phyloP scores from a whole-genome alignment of 441 rosid species.

The Populus hybrid region DNA sequence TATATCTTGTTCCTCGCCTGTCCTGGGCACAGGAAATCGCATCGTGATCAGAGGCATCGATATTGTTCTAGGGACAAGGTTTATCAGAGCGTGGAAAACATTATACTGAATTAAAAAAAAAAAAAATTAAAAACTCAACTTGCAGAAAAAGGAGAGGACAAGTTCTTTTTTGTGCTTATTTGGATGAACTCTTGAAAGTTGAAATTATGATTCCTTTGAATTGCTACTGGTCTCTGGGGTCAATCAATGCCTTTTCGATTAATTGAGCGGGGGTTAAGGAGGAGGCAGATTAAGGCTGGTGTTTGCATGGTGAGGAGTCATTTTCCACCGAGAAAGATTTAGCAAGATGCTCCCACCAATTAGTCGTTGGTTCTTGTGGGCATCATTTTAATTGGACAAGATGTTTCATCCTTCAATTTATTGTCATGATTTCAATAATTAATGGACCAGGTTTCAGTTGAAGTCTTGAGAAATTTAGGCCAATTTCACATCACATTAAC shows the following conservation, averaged over 20 bases:
- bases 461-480: slow-evolving; percentile 16
- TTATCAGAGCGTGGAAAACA: too few species aligned
- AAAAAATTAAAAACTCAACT: too few species aligned
- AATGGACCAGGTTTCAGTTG: background rate
- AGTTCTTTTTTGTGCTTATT: background rate
- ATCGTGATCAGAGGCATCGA: too few species aligned
- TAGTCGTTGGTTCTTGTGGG: background rate
- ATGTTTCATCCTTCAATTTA: background rate
- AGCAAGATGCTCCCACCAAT: background rate
- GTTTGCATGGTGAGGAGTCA: slow-evolving; percentile 10
- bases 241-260: background rate
- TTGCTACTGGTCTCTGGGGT: too few species aligned
- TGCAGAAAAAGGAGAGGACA: background rate
- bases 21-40: too few species aligned
- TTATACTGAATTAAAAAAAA: too few species aligned
- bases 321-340: background rate
- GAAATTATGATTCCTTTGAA: background rate
- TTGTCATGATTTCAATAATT: background rate
- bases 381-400: background rate
- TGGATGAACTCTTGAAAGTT: background rate
- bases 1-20: too few species aligned
- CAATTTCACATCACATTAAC: slow-evolving; percentile 10
- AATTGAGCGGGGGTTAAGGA: too few species aligned
- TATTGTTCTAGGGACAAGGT: too few species aligned
- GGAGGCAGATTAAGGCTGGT: background rate